Evolutionary conservation across 202 grass and related monocot species (phyloP).

Genomic region (Cymbopogon flexuosus): DNA sequence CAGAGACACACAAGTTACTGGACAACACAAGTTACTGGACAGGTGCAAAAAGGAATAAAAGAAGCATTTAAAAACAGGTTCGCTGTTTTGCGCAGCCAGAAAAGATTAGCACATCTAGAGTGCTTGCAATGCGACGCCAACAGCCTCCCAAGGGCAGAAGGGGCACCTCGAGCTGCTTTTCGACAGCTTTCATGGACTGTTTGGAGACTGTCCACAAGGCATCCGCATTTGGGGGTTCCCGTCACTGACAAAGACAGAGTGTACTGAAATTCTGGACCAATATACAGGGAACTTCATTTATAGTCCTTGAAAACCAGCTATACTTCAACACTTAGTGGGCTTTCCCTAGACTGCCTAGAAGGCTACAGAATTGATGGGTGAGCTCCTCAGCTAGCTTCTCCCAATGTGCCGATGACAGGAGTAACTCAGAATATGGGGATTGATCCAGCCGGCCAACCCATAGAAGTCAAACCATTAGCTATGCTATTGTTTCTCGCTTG

Average conservation of each 20-base stretch:
- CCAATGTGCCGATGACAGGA: conserved; percentile 45
- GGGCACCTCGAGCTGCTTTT: conserved; percentile 86
- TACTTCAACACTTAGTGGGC: conserved; percentile 51
- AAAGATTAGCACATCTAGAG: conserved; percentile 48
- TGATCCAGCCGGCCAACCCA: conserved; percentile 54
- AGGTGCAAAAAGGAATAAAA: no score
- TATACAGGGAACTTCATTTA: no score
- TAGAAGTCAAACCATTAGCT: conserved; percentile 56
- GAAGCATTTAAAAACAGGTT: no score
- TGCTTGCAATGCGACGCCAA: conserved; percentile 64
- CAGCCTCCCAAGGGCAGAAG: conserved; percentile 68
- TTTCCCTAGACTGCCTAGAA: conserved; percentile 57
- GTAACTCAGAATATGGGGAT: conserved; percentile 64
- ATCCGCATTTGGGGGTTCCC: conserved; percentile 92
- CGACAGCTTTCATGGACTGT: conserved; percentile 65
- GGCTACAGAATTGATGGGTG: conserved; percentile 62
- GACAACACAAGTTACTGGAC: no score
- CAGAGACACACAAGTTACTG: neutral
- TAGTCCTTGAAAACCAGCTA: conserved; percentile 65
- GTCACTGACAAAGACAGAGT: conserved; percentile 66
- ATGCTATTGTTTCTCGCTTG: conserved; percentile 42
- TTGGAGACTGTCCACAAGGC: conserved; percentile 88
- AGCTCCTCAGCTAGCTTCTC: conserved; percentile 60
- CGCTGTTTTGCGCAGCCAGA: neutral
- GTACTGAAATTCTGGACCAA: conserved; percentile 63